Evolutionary conservation across 2,329 filamentous ascomycete species (phyloP).

Genomic region (Colletotrichum sp.): DNA sequence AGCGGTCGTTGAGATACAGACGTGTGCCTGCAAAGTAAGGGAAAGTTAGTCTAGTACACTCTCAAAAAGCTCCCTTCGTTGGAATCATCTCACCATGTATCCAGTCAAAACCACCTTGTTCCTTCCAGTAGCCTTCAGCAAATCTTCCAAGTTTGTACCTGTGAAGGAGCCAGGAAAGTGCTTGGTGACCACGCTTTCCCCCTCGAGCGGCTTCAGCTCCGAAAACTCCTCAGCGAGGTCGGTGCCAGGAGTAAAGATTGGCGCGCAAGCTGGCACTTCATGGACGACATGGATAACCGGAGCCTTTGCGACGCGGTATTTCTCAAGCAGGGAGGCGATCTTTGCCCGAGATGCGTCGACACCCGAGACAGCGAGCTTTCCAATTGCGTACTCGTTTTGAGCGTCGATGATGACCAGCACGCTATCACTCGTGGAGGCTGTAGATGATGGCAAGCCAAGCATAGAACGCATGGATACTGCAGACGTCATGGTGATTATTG

Average conservation of each 20-base stretch:
- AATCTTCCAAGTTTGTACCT: slow-evolving; percentile 59
- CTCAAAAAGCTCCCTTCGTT: neutral
- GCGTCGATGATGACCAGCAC: slow-evolving; percentile 72
- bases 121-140: slow-evolving; percentile 50
- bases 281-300: slow-evolving; percentile 67
- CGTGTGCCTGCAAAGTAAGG: slow-evolving; percentile 57
- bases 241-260: slow-evolving; percentile 69
- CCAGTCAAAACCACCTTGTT: slow-evolving; percentile 67
- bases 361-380: slow-evolving; percentile 60
- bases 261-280: slow-evolving; percentile 61
- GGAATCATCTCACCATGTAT: slow-evolving; percentile 52
- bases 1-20: slow-evolving; percentile 68
- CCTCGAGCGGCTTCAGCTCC: slow-evolving; percentile 57
- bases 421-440: slow-evolving; percentile 49
- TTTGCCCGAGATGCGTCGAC: slow-evolving; percentile 56
- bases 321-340: slow-evolving; percentile 61
- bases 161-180: slow-evolving; percentile 66
- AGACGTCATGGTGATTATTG: slow-evolving; percentile 9
- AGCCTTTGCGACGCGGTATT: slow-evolving; percentile 59
- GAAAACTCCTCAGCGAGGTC: slow-evolving; percentile 64
- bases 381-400: slow-evolving; percentile 70
- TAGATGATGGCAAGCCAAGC: slow-evolving; percentile 49
- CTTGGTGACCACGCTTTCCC: slow-evolving; percentile 64
- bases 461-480: slow-evolving; percentile 38
- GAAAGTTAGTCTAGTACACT: neutral